Evolutionary conservation across 371 early-diverging fungal species (phyloP).

Genomic region (Cokeromyces recurvatus): DNA sequence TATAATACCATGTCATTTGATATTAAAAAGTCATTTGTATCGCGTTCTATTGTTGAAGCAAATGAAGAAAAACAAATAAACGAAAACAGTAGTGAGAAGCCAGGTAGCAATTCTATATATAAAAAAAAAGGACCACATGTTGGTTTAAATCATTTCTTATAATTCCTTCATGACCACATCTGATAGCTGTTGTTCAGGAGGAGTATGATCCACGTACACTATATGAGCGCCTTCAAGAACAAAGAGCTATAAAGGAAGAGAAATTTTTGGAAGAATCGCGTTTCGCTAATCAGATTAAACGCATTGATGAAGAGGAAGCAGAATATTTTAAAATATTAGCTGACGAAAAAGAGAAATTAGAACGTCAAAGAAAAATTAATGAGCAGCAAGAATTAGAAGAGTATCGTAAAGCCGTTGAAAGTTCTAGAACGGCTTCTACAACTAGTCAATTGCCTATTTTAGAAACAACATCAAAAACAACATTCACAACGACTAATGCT

Average conservation of each 20-base stretch:
- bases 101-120: too few relatives aligned
- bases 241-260: slow-evolving; percentile 63
- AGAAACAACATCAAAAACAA: not conserved
- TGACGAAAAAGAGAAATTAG: slow-evolving; percentile 51
- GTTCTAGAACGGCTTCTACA: slow-evolving; percentile 1
- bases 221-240: slow-evolving; percentile 77
- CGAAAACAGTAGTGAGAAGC: too few relatives aligned
- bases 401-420: slow-evolving; percentile 45
- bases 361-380: slow-evolving; percentile 43
- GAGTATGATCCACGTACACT: slow-evolving; percentile 78
- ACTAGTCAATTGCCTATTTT: not conserved
- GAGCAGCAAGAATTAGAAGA: slow-evolving; percentile 59
- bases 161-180: not conserved
- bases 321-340: slow-evolving; percentile 65
- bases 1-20: slow-evolving; percentile 23
- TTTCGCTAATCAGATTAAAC: slow-evolving; percentile 67
- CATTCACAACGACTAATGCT: not conserved
- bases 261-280: slow-evolving; percentile 64
- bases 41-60: slow-evolving; percentile 17
- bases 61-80: not conserved
- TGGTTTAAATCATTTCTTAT: not conserved
- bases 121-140: too few relatives aligned
- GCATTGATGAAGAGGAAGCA: slow-evolving; percentile 72
- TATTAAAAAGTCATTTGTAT: slow-evolving; percentile 27
- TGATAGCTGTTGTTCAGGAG: slow-evolving; percentile 10